Conservation (phyloP, 495 filamentous ascomycete genomes). For the Pyrenula aspistea region DNA sequence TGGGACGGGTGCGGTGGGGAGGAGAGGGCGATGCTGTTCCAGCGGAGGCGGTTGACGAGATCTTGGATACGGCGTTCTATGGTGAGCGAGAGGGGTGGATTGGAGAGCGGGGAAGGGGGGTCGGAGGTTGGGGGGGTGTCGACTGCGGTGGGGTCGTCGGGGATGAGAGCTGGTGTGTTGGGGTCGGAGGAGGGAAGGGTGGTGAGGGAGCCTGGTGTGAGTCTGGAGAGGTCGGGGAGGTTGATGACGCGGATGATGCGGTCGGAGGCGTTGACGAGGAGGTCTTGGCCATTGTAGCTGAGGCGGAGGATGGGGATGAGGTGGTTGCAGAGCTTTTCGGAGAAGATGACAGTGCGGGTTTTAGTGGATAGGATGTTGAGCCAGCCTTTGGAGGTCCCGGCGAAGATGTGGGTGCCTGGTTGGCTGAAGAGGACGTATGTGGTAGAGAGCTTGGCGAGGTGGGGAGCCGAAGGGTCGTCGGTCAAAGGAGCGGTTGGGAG, state of each 20-base stretch:
- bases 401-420: conserved; percentile 72
- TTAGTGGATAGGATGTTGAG: conserved; percentile 83
- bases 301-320: conserved; percentile 81
- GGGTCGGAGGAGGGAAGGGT: conserved; percentile 7
- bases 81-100: conserved; percentile 55
- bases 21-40: conserved; percentile 93
- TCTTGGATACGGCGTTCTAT: conserved; percentile 98
- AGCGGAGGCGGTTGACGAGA: conserved; percentile 83
- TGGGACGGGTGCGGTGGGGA: conserved; percentile 62
- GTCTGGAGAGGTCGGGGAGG: conserved; percentile 48
- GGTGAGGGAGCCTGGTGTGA: conserved; percentile 29
- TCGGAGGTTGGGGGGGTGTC: conserved; percentile 27
- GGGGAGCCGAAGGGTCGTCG: conserved; percentile 52
- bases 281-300: conserved; percentile 66
- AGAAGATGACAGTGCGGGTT: conserved; percentile 69
- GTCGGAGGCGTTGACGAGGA: conserved; percentile 85
- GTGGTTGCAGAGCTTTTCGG: conserved; percentile 71
- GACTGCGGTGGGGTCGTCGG: conserved; percentile 41
- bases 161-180: conserved; percentile 12
- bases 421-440: conserved; percentile 82
- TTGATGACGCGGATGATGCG: conserved; percentile 84
- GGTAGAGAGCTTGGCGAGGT: conserved; percentile 87
- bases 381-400: conserved; percentile 89
- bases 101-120: neutral
- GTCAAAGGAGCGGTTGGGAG: conserved; percentile 75